Conservation (phyloP, 192 early-diverging fungal species). For the Coemansia guatemalensis region DNA sequence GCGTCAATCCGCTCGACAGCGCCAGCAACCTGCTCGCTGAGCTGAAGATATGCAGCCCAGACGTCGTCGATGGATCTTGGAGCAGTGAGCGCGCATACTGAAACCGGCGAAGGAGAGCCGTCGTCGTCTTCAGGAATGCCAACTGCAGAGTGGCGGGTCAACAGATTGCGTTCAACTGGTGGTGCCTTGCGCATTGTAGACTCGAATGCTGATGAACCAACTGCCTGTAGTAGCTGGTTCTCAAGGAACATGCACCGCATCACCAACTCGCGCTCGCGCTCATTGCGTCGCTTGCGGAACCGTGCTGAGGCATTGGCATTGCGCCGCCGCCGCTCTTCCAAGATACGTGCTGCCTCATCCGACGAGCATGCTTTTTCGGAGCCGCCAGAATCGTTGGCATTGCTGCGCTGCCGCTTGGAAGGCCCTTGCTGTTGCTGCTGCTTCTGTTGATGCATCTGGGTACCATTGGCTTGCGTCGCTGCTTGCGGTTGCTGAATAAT, state of each 20-base stretch:
- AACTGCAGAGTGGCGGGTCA: background rate
- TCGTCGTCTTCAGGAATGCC: conserved; percentile 11
- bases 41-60: conserved; percentile 40
- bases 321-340: conserved; percentile 61
- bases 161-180: conserved; percentile 15
- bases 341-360: conserved; percentile 47
- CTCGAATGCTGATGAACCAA: conserved; percentile 27
- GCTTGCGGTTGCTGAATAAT: background rate
- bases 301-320: conserved; percentile 66
- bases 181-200: conserved; percentile 39
- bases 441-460: background rate
- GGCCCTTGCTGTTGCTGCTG: background rate
- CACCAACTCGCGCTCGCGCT: conserved; percentile 60
- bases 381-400: background rate
- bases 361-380: conserved; percentile 15
- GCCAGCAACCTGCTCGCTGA: conserved; percentile 39
- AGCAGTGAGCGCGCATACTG: conserved; percentile 37
- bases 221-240: conserved; percentile 26
- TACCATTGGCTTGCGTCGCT: background rate
- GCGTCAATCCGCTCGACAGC: conserved; percentile 24
- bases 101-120: conserved; percentile 8
- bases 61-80: conserved; percentile 37
- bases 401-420: conserved; percentile 3
- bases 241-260: conserved; percentile 58
- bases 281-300: conserved; percentile 66